phyloP scores from a whole-genome alignment of 441 rosid species.

The Euphorbia celastroides region DNA sequence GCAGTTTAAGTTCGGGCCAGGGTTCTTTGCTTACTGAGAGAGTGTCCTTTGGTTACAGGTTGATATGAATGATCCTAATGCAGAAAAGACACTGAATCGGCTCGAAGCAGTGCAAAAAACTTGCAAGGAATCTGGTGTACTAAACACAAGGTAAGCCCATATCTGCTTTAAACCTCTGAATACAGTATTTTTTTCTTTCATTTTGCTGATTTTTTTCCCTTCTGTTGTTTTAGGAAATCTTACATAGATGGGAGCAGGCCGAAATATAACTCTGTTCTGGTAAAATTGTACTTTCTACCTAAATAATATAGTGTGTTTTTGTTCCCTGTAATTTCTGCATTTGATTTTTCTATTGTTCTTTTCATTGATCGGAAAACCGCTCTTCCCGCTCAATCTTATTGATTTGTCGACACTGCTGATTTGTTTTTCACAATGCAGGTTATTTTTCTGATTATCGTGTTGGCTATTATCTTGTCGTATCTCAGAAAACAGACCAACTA shows the following conservation, averaged over 20 bases:
- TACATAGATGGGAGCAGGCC: slow-evolving; percentile 30
- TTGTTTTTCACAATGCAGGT: slow-evolving; percentile 34
- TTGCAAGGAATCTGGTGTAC: slow-evolving; percentile 62
- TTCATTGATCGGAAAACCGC: not conserved
- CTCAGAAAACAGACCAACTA: slow-evolving; percentile 28
- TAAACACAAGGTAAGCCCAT: slow-evolving; percentile 46
- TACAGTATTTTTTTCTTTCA: not conserved
- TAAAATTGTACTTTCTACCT: slow-evolving; percentile 25
- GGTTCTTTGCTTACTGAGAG: not conserved
- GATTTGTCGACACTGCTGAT: slow-evolving; percentile 6
- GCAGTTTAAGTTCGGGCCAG: not conserved
- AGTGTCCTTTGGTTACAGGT: slow-evolving; percentile 34
- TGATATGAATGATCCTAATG: slow-evolving; percentile 67
- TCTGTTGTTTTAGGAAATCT: slow-evolving; percentile 46
- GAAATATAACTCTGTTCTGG: slow-evolving; percentile 30
- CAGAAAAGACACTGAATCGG: slow-evolving; percentile 47
- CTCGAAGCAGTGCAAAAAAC: slow-evolving; percentile 61
- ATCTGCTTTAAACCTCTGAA: not conserved
- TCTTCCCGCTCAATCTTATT: not conserved
- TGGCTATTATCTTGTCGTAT: slow-evolving; percentile 49
- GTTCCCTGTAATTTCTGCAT: not conserved
- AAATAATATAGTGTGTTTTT: not conserved
- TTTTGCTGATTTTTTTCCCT: slow-evolving; percentile 6
- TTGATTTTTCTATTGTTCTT: not conserved
- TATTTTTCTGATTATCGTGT: slow-evolving; percentile 37